Base-by-base conservation (phyloP, 352 stramenopile species). In the Pythium scleroteichum region DNA sequence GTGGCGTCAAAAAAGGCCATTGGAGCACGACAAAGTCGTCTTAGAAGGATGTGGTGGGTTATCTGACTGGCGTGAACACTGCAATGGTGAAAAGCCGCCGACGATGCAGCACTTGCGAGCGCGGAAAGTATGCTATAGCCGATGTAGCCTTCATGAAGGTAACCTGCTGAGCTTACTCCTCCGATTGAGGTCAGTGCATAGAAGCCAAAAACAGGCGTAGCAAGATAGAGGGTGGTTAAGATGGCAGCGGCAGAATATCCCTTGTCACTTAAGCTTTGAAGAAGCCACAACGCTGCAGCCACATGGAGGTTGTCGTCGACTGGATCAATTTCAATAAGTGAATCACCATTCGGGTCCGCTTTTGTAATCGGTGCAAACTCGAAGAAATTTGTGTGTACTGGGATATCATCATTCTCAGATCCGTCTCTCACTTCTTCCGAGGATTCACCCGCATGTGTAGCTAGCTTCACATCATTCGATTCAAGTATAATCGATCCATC, bases 221-320 rank as follows among this genome's bases (percentile, higher is more conserved):
- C 4, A 16, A 64, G 8, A n/a, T 48, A 45, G 10, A 64, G 22
- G 13, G 10, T 19, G 77, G 74, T 38, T 77, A 68, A 29, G 62
- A 87, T 42, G 69, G 55, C 49, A 54, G 57, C 57, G 71, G 72
- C 42, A 70, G 67, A 5, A 65, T 54, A 14, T 68, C 49, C 67
- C 94, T 61, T 57, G 88, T 75, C 35, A 79, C 90, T 89, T 88
- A 98, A 56, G 90, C 90, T 14, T 85, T 96, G 22, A 1, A 64
- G n/a, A 4, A 99, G 74, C 92, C 93, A 98, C 14, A 87, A 23
- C 4, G 75, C 81, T 19, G 78, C 66, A 5, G 78, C 77, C 68
- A n/a, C 76, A 70, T 20, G 76, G 71, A 16, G 77, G 74, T 89
- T 76, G 42, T 92, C 79, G 27, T 90, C 78, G 1, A 22, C 58